Conservation (phyloP, 108 stramenopile genomes). For the Skeletonema tropicum region DNA sequence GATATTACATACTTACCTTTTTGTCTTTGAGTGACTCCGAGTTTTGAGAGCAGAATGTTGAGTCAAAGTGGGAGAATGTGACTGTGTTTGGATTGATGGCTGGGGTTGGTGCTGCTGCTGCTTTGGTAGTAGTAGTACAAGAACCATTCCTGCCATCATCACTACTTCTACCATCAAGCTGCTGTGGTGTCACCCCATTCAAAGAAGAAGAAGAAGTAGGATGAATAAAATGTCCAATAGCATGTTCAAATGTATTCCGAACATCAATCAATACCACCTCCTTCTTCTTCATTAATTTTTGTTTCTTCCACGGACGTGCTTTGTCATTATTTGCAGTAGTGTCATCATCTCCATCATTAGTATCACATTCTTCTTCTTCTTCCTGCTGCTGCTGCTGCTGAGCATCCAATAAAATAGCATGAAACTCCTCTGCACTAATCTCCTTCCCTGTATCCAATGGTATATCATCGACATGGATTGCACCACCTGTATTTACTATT, state of each 20-base stretch:
- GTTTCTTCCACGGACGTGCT: neutral
- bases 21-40: constrained; percentile 69
- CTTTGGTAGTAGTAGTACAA: neutral
- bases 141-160: neutral
- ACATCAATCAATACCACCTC: constrained; percentile 79
- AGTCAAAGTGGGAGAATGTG: constrained; percentile 76
- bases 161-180: neutral
- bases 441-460: constrained; percentile 59
- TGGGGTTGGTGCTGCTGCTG: constrained; percentile 22
- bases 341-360: neutral
- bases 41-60: constrained; percentile 62
- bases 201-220: constrained; percentile 16
- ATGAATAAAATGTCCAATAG: constrained; percentile 80
- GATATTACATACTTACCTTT: constrained; percentile 74
- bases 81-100: constrained; percentile 80
- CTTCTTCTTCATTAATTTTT: constrained; percentile 1
- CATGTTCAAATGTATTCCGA: constrained; percentile 86
- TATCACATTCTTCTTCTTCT: no score
- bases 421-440: constrained; percentile 73
- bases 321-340: neutral
- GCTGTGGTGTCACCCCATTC: neutral
- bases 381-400: neutral
- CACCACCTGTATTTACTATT: constrained; percentile 77
- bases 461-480: constrained; percentile 60
- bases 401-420: constrained; percentile 45